Evolutionary conservation across 805 yeast genomes (phyloP).

Genomic region (Candida yuanshanica): DNA sequence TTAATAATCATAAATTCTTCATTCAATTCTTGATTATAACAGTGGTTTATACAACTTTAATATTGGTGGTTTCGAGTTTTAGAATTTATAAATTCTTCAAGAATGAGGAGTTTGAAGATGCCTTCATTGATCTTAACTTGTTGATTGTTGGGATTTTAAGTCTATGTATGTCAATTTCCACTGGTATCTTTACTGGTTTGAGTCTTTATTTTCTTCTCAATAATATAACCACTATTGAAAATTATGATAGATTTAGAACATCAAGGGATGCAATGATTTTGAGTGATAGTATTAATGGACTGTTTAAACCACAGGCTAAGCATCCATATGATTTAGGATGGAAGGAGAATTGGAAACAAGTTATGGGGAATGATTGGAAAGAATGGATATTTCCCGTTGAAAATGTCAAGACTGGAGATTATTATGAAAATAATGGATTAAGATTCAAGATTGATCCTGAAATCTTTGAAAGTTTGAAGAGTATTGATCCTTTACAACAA

Average conservation of each 20-base stretch:
- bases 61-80: slow-evolving; percentile 34
- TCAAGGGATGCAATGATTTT: slow-evolving; percentile 32
- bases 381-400: slow-evolving; percentile 70
- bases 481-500: slow-evolving; percentile 40
- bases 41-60: slow-evolving; percentile 39
- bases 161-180: slow-evolving; percentile 48
- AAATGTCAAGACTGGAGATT: slow-evolving; percentile 19
- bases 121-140: slow-evolving; percentile 49
- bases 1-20: slow-evolving; percentile 71
- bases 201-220: slow-evolving; percentile 50
- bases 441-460: slow-evolving; percentile 43
- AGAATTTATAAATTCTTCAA: slow-evolving; percentile 45
- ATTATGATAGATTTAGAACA: slow-evolving; percentile 49
- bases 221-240: slow-evolving; percentile 81
- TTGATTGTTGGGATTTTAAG: slow-evolving; percentile 55
- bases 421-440: slow-evolving; percentile 39
- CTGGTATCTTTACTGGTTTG: slow-evolving; percentile 51
- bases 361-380: slow-evolving; percentile 64
- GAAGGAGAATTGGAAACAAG: slow-evolving; percentile 52
- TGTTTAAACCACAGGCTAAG: slow-evolving; percentile 33
- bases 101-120: slow-evolving; percentile 32
- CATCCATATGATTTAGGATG: slow-evolving; percentile 76
- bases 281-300: slow-evolving; percentile 27
- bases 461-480: slow-evolving; percentile 33
- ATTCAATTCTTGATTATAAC: slow-evolving; percentile 63